Conservation (phyloP, 805 yeast genomes). For the Hanseniaspora pseudoguilliermondii region DNA sequence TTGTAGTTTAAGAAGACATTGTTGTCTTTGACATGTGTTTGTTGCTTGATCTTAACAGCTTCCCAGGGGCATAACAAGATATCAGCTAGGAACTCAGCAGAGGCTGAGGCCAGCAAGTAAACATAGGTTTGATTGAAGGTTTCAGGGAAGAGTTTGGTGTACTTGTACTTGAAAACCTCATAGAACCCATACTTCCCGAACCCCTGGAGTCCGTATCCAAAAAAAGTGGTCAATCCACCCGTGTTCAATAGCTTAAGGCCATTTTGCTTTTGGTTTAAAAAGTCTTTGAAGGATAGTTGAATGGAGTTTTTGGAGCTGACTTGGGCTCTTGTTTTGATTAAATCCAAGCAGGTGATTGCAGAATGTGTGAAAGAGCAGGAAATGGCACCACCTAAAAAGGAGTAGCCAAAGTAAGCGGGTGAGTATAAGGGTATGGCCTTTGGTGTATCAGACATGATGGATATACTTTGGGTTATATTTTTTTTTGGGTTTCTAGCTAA, state of each 20-base stretch:
- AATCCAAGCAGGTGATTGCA: slow-evolving; percentile 80
- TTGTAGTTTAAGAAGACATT: slow-evolving; percentile 6
- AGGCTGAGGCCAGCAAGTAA: slow-evolving; percentile 74
- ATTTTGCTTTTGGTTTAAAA: slow-evolving; percentile 30
- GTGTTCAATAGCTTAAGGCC: slow-evolving; percentile 70
- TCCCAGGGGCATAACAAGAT: slow-evolving; percentile 84
- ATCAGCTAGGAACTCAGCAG: slow-evolving; percentile 91
- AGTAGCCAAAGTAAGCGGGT: slow-evolving; percentile 28
- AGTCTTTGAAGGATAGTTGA: not conserved
- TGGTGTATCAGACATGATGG: not conserved
- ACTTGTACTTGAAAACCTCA: slow-evolving; percentile 76
- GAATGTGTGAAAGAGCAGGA: slow-evolving; percentile 98
- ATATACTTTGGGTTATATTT: not conserved
- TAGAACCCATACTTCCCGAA: slow-evolving; percentile 95
- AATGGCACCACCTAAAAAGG: slow-evolving; percentile 48
- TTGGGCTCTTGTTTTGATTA: slow-evolving; percentile 88
- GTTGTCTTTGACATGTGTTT: slow-evolving; percentile 66
- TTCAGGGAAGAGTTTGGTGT: slow-evolving; percentile 54
- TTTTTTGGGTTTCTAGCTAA: too few species aligned
- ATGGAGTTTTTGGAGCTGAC: slow-evolving; percentile 47
- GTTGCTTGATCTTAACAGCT: slow-evolving; percentile 87
- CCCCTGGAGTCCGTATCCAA: slow-evolving; percentile 92
- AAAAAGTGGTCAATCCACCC: slow-evolving; percentile 82
- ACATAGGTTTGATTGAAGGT: slow-evolving; percentile 50
- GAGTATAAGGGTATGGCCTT: slow-evolving; percentile 13